Evolutionary conservation across 2,329 filamentous ascomycete genomes (phyloP).

Genomic region (Polytolypa hystricis): DNA sequence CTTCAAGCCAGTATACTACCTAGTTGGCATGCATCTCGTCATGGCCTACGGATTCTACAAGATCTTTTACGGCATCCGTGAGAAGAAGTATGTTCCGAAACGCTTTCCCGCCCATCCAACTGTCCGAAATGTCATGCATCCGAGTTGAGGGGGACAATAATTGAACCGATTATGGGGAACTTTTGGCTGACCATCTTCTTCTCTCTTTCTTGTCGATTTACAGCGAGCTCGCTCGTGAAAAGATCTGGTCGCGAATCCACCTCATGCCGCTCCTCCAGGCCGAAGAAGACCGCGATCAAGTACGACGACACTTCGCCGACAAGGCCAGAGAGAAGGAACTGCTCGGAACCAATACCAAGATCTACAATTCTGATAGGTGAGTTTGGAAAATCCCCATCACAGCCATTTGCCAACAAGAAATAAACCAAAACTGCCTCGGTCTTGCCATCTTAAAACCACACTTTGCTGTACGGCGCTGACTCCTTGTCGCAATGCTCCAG

Average conservation of each 20-base stretch:
- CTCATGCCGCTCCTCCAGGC: constrained; percentile 88
- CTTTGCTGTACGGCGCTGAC: constrained; percentile 1
- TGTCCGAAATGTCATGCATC: too few relatives aligned
- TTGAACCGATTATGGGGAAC: too few relatives aligned
- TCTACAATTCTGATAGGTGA: constrained; percentile 83
- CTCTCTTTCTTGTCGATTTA: background rate
- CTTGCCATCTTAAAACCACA: constrained; percentile 4
- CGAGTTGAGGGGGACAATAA: too few relatives aligned
- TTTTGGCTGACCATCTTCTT: background rate
- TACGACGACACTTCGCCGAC: constrained; percentile 75
- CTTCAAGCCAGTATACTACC: constrained; percentile 71
- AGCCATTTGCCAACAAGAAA: constrained; percentile 1
- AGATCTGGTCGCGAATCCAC: constrained; percentile 96
- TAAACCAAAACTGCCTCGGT: constrained; percentile 1
- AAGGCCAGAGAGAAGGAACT: constrained; percentile 84
- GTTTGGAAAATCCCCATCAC: constrained; percentile 20
- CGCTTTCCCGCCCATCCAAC: background rate
- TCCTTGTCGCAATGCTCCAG: constrained; percentile 32
- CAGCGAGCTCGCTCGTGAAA: constrained; percentile 89
- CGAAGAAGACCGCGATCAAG: constrained; percentile 91
- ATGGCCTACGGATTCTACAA: constrained; percentile 90
- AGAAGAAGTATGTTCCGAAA: constrained; percentile 65
- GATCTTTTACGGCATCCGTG: constrained; percentile 68
- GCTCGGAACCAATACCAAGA: constrained; percentile 67
- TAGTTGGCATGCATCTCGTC: constrained; percentile 63